These are phyloP conservation scores for Begonia fuchsioides DNA, from an alignment of 306 rosid genomes.

Conservation along the genomic window DNA sequence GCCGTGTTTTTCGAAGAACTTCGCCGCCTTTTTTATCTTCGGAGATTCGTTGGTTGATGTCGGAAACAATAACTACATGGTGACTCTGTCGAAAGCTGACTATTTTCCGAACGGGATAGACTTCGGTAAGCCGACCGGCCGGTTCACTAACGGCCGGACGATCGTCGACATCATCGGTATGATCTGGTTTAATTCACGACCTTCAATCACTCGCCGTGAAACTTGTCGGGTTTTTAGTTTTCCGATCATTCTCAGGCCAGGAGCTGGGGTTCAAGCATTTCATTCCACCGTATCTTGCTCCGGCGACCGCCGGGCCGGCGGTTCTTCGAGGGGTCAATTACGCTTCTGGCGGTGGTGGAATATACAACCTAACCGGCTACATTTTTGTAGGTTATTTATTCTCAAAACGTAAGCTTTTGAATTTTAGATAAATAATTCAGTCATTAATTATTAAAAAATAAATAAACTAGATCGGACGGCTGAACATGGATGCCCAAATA, in stretches of 20 bases:
- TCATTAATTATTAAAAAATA: too few relatives aligned
- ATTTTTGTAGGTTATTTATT: slow-evolving; percentile 28
- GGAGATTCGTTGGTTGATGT: slow-evolving; percentile 64
- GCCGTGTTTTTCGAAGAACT: slow-evolving; percentile 17
- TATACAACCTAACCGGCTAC: slow-evolving; percentile 47
- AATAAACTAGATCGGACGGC: slow-evolving; percentile 38
- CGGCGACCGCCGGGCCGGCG: slow-evolving; percentile 34
- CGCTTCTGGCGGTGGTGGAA: slow-evolving; percentile 69
- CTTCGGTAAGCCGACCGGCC: slow-evolving; percentile 55
- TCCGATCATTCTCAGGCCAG: slow-evolving; percentile 25
- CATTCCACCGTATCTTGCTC: slow-evolving; percentile 53
- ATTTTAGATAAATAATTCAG: too few relatives aligned
- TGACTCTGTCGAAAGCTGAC: slow-evolving; percentile 40
- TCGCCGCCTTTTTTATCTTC: slow-evolving; percentile 50
- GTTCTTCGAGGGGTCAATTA: slow-evolving; percentile 54
- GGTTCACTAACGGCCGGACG: slow-evolving; percentile 74
- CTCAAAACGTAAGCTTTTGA: too few relatives aligned
- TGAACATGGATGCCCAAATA: slow-evolving; percentile 48
- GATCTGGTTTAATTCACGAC: too few relatives aligned
- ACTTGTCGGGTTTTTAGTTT: not conserved
- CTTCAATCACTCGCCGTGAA: too few relatives aligned
- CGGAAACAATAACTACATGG: slow-evolving; percentile 58
- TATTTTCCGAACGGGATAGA: slow-evolving; percentile 49
- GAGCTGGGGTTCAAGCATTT: slow-evolving; percentile 25
- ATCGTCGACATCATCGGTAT: slow-evolving; percentile 41